phyloP scores from a whole-genome alignment of 176 grass and related monocot genomes.

The Typha latifolia region DNA sequence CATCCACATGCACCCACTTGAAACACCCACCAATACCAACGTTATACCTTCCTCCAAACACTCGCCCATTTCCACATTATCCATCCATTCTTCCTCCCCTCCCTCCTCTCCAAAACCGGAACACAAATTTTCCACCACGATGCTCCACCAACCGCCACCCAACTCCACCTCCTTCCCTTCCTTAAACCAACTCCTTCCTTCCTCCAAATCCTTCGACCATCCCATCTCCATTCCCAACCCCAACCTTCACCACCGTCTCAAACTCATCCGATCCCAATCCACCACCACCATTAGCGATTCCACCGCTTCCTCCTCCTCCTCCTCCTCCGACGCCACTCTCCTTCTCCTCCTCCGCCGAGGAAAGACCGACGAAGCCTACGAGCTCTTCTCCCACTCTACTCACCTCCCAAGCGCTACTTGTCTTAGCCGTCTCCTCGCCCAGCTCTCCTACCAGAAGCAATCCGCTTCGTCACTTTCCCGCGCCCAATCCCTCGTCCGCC shows the following conservation, averaged over 20 bases:
- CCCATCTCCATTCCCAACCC: too few relatives aligned
- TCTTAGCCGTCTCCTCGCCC: conserved; percentile 68
- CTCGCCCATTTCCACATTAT: too few relatives aligned
- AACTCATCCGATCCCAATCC: background rate
- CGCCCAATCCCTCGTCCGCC: conserved; percentile 41
- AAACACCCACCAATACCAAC: too few relatives aligned
- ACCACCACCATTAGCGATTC: background rate
- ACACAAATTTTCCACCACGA: background rate
- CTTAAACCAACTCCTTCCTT: background rate
- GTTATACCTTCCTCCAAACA: too few relatives aligned
- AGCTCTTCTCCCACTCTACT: conserved; percentile 29
- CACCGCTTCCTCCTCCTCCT: conserved; percentile 4
- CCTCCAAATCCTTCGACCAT: background rate
- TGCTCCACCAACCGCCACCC: background rate
- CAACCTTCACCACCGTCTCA: background rate
- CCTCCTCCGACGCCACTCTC: conserved; percentile 28
- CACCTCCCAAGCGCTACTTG: conserved; percentile 44
- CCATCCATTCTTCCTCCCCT: background rate
- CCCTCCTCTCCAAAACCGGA: background rate
- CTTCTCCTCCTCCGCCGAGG: conserved; percentile 47
- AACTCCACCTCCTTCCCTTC: conserved; percentile 2
- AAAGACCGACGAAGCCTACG: conserved; percentile 62
- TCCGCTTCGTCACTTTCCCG: conserved; percentile 29
- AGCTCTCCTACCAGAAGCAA: conserved; percentile 41
- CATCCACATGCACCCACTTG: background rate